Evolutionary conservation across 2,329 filamentous ascomycete genomes (phyloP).

Genomic region (Colletotrichum graminicola): DNA sequence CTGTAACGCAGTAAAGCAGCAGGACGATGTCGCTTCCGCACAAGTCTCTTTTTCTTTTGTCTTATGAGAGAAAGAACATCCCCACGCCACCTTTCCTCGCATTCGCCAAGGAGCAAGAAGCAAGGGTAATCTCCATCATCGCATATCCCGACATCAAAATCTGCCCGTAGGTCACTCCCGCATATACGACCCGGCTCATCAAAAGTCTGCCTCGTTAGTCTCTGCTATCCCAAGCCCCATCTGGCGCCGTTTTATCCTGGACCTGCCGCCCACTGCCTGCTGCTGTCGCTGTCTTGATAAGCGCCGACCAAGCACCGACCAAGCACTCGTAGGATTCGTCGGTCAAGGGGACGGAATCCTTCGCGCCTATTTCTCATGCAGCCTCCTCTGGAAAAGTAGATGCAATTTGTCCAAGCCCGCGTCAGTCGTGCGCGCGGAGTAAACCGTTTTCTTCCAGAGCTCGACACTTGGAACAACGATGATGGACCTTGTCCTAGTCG

Average conservation of each 20-base stretch:
- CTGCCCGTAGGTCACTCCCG: neutral
- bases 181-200: neutral
- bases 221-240: neutral
- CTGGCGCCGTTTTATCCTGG: too few relatives aligned
- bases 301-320: slow-evolving; percentile 22
- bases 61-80: neutral
- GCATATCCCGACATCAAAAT: neutral
- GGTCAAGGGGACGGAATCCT: slow-evolving; percentile 28
- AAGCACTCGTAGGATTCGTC: slow-evolving; percentile 11
- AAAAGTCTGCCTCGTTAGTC: neutral
- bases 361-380: slow-evolving; percentile 32
- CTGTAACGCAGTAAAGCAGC: neutral
- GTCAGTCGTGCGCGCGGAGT: slow-evolving; percentile 14
- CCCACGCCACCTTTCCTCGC: neutral
- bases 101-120: neutral
- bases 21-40: neutral
- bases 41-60: too few relatives aligned
- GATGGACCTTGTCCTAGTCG: neutral
- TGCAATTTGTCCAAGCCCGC: slow-evolving; percentile 14
- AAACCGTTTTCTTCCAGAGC: neutral
- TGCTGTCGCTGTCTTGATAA: neutral
- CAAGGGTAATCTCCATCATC: neutral
- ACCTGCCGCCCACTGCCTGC: neutral
- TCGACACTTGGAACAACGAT: neutral
- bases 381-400: neutral